phyloP scores from a whole-genome alignment of 2,329 filamentous ascomycete species.

The Colletotrichum lindemuthianum region DNA sequence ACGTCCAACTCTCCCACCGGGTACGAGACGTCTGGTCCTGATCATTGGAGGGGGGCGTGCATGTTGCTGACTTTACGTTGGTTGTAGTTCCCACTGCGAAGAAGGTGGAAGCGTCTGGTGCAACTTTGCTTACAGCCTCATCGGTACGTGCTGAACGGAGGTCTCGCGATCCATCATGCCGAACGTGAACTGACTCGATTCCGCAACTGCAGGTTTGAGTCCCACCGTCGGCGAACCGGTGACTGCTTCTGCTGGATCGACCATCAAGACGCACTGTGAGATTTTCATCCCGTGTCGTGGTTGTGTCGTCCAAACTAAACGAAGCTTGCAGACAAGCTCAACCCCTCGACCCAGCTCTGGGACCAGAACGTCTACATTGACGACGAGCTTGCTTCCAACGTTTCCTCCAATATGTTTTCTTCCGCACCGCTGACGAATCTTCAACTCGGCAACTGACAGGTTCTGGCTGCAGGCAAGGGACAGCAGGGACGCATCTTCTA shows the following conservation, averaged over 20 bases:
- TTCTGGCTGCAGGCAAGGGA: slow-evolving; percentile 9
- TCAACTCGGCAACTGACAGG: neutral
- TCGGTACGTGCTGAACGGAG: slow-evolving; percentile 1
- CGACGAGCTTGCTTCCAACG: slow-evolving; percentile 6
- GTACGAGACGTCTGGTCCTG: neutral
- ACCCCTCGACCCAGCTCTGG: slow-evolving; percentile 11
- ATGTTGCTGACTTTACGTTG: neutral
- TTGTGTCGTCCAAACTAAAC: neutral
- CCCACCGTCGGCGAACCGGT: slow-evolving; percentile 4
- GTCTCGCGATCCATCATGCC: too few species aligned
- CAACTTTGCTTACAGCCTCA: slow-evolving; percentile 15
- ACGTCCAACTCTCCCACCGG: slow-evolving; percentile 19
- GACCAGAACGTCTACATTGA: slow-evolving; percentile 15
- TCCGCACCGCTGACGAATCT: neutral
- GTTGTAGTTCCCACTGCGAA: slow-evolving; percentile 9
- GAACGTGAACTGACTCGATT: neutral
- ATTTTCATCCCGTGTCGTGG: neutral
- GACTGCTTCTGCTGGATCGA: slow-evolving; percentile 6
- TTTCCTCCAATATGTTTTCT: neutral
- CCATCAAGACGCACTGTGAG: slow-evolving; percentile 17
- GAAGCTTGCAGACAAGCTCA: neutral
- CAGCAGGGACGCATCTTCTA: slow-evolving; percentile 17
- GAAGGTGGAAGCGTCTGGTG: slow-evolving; percentile 19
- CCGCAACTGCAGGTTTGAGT: neutral
- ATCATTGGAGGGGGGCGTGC: accelerated